Evolutionary conservation across 177 flowering plant genomes (phyloP), one percentile per base, ranked within the genome.

Genomic region (Tripterygium wilfordii): DNA sequence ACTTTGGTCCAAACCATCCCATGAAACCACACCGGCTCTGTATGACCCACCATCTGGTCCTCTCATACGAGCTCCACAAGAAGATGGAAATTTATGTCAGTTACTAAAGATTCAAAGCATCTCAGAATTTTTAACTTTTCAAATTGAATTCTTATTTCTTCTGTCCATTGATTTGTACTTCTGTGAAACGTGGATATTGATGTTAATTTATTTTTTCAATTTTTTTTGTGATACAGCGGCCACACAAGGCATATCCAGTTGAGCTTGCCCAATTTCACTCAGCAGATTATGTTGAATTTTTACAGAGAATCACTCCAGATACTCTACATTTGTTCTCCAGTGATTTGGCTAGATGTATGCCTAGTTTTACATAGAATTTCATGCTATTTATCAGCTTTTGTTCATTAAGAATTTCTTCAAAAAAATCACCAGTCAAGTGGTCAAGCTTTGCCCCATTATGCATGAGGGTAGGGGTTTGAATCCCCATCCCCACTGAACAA

Each of bases 251-350:
- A 9, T 88, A 91, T 51, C 98, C 96, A 0, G 82, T 71, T 29
- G 98, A 91, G 79, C 83, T 91, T 42, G 98, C 96, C 0, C 98
- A 91, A 68, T 91, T 88, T 48, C 98, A 91, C 71, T 76, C 98
- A 1, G 75, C 83, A 3, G 98, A 91, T 55, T 91, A 91, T 62
- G 88, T 91, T 19, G 95, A 85, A 60, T 88, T 91, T 57, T 57
- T 85, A 65, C 84, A 85, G 36, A 76, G 98, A 56, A 91, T 91
- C 23, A 88, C 81, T 10, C 95, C 95, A 3, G 79, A 82, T 41
- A 79, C 88, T 12, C 84, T 72, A 28, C 70, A 83, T 43, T 57
- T 79, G 56, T 91, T 70, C 64, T 38, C 76, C 9, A 65, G 70
- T 64, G 96, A 91, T 22, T 53, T 85, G 72, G 74, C 58, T 44